Base-by-base conservation (phyloP, 2,329 filamentous ascomycete species). In the Grosmannia serpens region DNA sequence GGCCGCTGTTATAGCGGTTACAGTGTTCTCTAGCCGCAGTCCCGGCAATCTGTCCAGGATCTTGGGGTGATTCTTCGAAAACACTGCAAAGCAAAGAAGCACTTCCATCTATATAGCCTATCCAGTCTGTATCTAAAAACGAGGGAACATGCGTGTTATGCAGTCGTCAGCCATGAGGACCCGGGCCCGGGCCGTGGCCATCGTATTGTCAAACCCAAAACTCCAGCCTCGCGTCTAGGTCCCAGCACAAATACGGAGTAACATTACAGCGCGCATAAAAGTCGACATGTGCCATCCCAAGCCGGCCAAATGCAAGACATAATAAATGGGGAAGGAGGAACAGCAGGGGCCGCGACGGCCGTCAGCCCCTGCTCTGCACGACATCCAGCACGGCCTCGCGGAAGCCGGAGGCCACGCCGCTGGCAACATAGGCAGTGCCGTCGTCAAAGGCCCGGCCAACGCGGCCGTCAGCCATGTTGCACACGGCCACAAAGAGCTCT, bases 161-260 rank as follows among this genome's bases (percentile, higher is more conserved):
- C 33, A 13, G 10, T 38, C 35, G 35, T 38, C 35, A 38, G 17
- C 35, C 35, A 6, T 38, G 15, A n/a, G n/a, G 35, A 17, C 5
- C 35, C 35, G 35, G 13, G 35, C 35, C 35, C 17, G 35, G 35
- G 11, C 35, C 15, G 3, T 38, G 35, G 35, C 35, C 35, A 38
- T 15, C 33, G 33, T 13, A 13, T 35, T 38, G 35, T 38, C 35
- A 17, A 5, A 27, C 24, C 22, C 63, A 55, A 0, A 61, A 61
- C 41, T 69, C 65, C 0, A 70, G 70, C 27, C 26, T 51, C 49
- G 24, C 44, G 44, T 47, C 15, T 47, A 47, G 17, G n/a, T 6
- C 44, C n/a, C 24, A 22, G 44, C 71, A 71, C 72, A 52, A 52
- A 31, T 49, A n/a, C 9, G 9, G n/a, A n/a, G n/a, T n/a, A n/a